Evolutionary conservation across 2,329 filamentous ascomycete species (phyloP), one percentile per base, ranked within the genome.

Genomic region (Elsinoe arachidis): DNA sequence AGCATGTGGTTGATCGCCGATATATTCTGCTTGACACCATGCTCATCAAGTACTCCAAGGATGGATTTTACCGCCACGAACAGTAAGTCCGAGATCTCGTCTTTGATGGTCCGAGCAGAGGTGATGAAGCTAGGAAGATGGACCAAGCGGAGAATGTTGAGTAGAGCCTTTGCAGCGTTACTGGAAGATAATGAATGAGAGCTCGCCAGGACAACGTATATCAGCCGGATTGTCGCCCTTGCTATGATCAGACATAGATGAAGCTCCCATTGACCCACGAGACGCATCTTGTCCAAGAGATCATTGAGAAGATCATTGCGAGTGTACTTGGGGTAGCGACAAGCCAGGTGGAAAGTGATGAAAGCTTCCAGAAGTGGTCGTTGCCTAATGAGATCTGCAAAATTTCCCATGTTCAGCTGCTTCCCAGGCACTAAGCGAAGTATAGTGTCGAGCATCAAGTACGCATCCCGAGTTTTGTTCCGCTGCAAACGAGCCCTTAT

Each of bases 361-460:
- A 77, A 79, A 2, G 68, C 72, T 64, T 80, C 78, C 1, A 67
- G 58, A 1, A 76, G 19, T 2, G 77, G 76, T 38, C 78, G 68
- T 47, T 78, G 69, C 19, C 66, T 64, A 38, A 78, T 67, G 61
- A 79, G 75, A 1, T 75, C 55, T 37, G 72, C 71, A 62, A 78
- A 75, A 60, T 78, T 69, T 7, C 75, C 70, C 1, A 64, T 30
- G 26, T 35, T 0, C 74, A 73, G 1, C 72, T 64, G 19, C 7
- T 70, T 66, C 0, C 69, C 70, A 1, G 78, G 78, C 58, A 72
- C 74, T 5, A 80, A 67, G 23, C 78, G 71, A 5, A 79, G 64
- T 2, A 70, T 69, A 9, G 75, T 74, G 63, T 81, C 78, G 2
- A 80, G 66, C 3, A 71, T 73, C 15, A 80, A 68, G 59, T 80